phyloP scores from a whole-genome alignment of 179 eudicot species.

The Heliamphora pulchella region DNA sequence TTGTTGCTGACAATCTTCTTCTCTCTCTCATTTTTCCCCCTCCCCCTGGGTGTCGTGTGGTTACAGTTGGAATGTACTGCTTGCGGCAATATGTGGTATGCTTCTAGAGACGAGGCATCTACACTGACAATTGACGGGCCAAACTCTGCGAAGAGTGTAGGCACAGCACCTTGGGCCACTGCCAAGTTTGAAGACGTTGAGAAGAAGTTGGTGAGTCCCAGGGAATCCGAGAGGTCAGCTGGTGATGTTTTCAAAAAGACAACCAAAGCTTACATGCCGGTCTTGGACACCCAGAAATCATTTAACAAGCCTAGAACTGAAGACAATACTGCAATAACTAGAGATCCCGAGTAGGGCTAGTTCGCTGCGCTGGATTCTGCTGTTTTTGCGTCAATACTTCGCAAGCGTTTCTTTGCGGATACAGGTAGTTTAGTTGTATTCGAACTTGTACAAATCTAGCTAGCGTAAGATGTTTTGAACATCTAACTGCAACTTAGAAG shows the following conservation, averaged over 20 bases:
- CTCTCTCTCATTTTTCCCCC: background rate
- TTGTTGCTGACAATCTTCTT: background rate
- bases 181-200: slow-evolving; percentile 77
- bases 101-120: slow-evolving; percentile 76
- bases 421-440: background rate
- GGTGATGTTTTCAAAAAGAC: slow-evolving; percentile 40
- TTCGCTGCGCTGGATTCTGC: background rate
- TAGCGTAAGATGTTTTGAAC: background rate
- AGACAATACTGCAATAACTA: slow-evolving; percentile 21
- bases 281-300: slow-evolving; percentile 54
- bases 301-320: slow-evolving; percentile 50
- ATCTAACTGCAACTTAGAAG: background rate
- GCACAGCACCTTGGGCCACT: slow-evolving; percentile 84
- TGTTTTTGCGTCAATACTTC: background rate
- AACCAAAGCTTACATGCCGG: slow-evolving; percentile 45
- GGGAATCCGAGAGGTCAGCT: slow-evolving; percentile 41
- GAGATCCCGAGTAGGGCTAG: slow-evolving; percentile 21
- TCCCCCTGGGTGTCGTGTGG: background rate
- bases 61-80: slow-evolving; percentile 71
- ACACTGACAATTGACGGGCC: slow-evolving; percentile 65
- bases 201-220: slow-evolving; percentile 66
- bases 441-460: background rate
- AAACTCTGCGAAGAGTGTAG: slow-evolving; percentile 45
- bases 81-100: slow-evolving; percentile 84
- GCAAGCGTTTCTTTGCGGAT: background rate